phyloP scores from a whole-genome alignment of 352 stramenopile species.

The Elongisporangium prolatum region DNA sequence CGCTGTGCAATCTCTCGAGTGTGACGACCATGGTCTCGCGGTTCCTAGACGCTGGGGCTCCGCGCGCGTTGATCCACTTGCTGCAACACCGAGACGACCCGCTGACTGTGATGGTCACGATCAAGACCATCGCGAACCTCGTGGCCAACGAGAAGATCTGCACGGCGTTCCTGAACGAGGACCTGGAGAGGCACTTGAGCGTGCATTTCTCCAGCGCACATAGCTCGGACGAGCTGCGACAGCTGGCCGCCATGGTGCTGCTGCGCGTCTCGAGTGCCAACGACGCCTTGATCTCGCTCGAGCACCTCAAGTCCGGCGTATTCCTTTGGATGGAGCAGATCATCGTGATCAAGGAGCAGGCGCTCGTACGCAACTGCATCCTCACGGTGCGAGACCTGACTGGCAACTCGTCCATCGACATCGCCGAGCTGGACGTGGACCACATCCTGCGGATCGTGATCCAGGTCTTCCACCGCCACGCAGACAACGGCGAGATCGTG shows the following conservation, averaged over 20 bases:
- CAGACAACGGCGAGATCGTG: slow-evolving; percentile 38
- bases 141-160: slow-evolving; percentile 78
- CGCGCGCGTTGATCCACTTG: slow-evolving; percentile 54
- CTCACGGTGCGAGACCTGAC: slow-evolving; percentile 72
- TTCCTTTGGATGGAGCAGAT: slow-evolving; percentile 82
- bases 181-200: slow-evolving; percentile 54
- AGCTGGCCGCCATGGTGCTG: slow-evolving; percentile 68
- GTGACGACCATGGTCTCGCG: slow-evolving; percentile 50
- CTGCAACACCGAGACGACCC: slow-evolving; percentile 36
- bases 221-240: slow-evolving; percentile 46
- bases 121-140: slow-evolving; percentile 77
- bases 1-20: slow-evolving; percentile 71
- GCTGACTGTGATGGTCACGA: slow-evolving; percentile 39
- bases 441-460: slow-evolving; percentile 61
- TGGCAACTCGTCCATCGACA: slow-evolving; percentile 47
- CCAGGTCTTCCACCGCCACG: slow-evolving; percentile 54
- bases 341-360: slow-evolving; percentile 63
- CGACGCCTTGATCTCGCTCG: slow-evolving; percentile 56
- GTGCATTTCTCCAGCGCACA: slow-evolving; percentile 41
- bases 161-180: slow-evolving; percentile 62
- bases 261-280: slow-evolving; percentile 68
- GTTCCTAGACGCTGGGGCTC: slow-evolving; percentile 64
- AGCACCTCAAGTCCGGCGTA: slow-evolving; percentile 54
- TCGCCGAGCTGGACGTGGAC: slow-evolving; percentile 50
- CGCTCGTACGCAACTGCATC: slow-evolving; percentile 75